Evolutionary conservation across 2,329 filamentous ascomycete genomes (phyloP).

Genomic region (Bipolaris sorokiniana): DNA sequence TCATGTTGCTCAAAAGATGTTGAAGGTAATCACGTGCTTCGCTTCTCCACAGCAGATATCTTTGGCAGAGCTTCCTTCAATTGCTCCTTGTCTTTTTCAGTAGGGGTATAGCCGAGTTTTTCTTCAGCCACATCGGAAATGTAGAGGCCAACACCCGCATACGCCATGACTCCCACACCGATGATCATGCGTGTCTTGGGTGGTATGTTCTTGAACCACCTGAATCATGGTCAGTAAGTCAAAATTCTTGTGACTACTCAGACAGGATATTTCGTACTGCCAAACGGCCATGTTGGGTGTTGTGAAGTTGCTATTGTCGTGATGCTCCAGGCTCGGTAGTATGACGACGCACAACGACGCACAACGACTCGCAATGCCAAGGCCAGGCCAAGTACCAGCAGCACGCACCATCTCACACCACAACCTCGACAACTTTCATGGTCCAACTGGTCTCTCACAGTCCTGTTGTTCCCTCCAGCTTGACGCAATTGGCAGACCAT

Average conservation of each 20-base stretch:
- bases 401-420: neutral
- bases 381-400: slow-evolving; percentile 1
- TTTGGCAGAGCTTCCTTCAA: slow-evolving; percentile 67
- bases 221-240: slow-evolving; percentile 18
- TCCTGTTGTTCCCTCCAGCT: neutral
- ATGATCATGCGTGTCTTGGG: slow-evolving; percentile 73
- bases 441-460: neutral
- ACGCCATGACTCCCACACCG: slow-evolving; percentile 76
- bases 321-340: neutral
- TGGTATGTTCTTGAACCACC: slow-evolving; percentile 70
- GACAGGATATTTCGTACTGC: slow-evolving; percentile 36
- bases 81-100: slow-evolving; percentile 73
- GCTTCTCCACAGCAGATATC: slow-evolving; percentile 54
- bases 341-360: slow-evolving; percentile 1
- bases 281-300: slow-evolving; percentile 42
- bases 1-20: neutral
- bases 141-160: slow-evolving; percentile 76
- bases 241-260: neutral
- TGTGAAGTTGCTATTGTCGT: slow-evolving; percentile 3
- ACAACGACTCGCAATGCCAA: slow-evolving; percentile 10
- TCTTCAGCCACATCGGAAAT: slow-evolving; percentile 75
- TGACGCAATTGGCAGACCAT: slow-evolving; percentile 3
- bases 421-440: neutral
- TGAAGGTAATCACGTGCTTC: neutral
- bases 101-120: slow-evolving; percentile 73